These are phyloP conservation scores for Capillidium heterosporum DNA, from an alignment of 371 early-diverging fungal species.

Conservation along the genomic window DNA sequence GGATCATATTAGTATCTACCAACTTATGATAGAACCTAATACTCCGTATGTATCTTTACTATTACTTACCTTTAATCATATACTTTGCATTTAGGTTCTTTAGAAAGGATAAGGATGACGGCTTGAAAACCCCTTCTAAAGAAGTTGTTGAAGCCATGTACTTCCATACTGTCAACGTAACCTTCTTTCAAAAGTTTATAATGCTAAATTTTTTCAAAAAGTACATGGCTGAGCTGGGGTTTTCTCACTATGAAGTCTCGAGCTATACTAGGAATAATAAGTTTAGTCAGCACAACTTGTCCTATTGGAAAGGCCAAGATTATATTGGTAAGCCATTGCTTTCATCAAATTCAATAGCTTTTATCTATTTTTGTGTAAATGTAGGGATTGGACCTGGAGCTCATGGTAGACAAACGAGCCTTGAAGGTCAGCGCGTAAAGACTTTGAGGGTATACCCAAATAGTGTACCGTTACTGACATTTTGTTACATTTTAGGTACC, in stretches of 20 bases:
- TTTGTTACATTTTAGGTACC: constrained; percentile 15
- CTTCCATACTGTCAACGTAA: constrained; percentile 25
- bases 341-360: too few species aligned
- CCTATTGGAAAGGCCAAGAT: constrained; percentile 59
- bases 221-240: constrained; percentile 21
- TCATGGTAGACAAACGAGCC: constrained; percentile 51
- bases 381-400: constrained; percentile 57
- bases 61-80: background rate
- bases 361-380: background rate
- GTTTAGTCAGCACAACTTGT: constrained; percentile 43
- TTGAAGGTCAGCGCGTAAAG: constrained; percentile 10
- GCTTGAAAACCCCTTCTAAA: constrained; percentile 16
- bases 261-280: constrained; percentile 23
- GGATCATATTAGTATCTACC: constrained; percentile 50
- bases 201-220: too few species aligned
- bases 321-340: constrained; percentile 31
- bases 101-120: constrained; percentile 17
- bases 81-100: constrained; percentile 17
- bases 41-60: constrained; percentile 47
- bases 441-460: constrained; percentile 25
- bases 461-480: constrained; percentile 14
- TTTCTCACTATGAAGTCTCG: constrained; percentile 62
- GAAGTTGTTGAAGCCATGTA: constrained; percentile 47
- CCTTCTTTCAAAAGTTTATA: too few species aligned
- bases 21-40: constrained; percentile 57